Base-by-base conservation (phyloP, 176 grass and related monocot species). In the Puya raimondii region DNA sequence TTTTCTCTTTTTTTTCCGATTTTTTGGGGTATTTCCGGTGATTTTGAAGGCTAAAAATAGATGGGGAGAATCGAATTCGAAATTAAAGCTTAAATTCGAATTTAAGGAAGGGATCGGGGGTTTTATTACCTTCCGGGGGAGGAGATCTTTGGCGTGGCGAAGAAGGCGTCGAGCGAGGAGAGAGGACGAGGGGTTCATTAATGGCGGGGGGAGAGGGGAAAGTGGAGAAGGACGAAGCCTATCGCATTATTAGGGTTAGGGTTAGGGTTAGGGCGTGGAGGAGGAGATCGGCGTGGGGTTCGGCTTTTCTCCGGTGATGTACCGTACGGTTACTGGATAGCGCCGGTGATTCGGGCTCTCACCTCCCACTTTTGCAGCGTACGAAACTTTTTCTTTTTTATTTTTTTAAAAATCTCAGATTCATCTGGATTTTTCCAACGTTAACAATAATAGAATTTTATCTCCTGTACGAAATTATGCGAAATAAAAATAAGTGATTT, bases 111-210 rank as follows among this genome's bases (percentile, higher is more conserved):
- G 56, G 56, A 61, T n/a, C 13, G 17, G 54, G 50, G 14, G 15
- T 57, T 80, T 2, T 65, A 47, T 59, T 20, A 16, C 54, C 54
- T 59, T 59, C 9, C 6, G 3, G 72, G 29, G 48, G 72, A 14
- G 61, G 63, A 64, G 23, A 52, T 77, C 72, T 77, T 72, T 2
- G 67, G 49, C 12, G 63, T 72, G 64, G 63, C 64, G 47, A 86
- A 78, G 50, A 72, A 53, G 71, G 74, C 80, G 16, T 33, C 67
- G 59, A 81, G 75, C 78, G 73, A 81, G 63, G 3, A 23, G 49
- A 22, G 56, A 20, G 17, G 56, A 61, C 16, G 56, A 16, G 17
- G 16, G 2, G 10, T n/a, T 1, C 54, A 17, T 61, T 61, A 59
- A 57, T 17, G 53, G 16, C 16, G 15, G 10, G 53, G 53, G 14